These are phyloP conservation scores for Ceratobasidium sp. DNA, from an alignment of 1,284 basidiomycete genomes.

Conservation along the genomic window DNA sequence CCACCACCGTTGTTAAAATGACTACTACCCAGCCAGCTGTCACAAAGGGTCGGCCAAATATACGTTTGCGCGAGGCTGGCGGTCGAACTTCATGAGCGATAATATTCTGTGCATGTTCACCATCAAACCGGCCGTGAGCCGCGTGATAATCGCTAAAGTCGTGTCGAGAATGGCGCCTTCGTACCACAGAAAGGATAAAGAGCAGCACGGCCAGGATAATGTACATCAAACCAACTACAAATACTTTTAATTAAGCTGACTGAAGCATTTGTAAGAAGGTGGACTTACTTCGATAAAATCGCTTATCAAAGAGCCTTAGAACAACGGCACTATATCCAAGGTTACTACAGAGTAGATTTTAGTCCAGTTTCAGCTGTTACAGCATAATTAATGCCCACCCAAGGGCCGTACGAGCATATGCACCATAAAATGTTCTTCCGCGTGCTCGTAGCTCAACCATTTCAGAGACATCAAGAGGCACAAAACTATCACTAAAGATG, in stretches of 20 bases:
- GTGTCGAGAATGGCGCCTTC: conserved; percentile 71
- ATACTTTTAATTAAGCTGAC: conserved; percentile 49
- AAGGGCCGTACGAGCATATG: conserved; percentile 79
- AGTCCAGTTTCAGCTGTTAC: background rate
- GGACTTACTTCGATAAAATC: conserved; percentile 72
- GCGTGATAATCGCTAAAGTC: conserved; percentile 65
- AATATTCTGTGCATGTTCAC: conserved; percentile 57
- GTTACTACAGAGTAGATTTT: conserved; percentile 51
- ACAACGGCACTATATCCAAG: conserved; percentile 79
- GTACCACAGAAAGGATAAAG: conserved; percentile 67
- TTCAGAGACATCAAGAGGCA: conserved; percentile 19
- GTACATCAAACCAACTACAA: conserved; percentile 75
- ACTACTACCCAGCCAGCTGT: conserved; percentile 81
- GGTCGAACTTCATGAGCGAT: conserved; percentile 43
- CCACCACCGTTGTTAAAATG: conserved; percentile 69
- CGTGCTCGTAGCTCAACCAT: conserved; percentile 75
- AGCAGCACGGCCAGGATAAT: conserved; percentile 70
- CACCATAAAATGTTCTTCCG: conserved; percentile 83
- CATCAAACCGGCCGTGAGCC: conserved; percentile 22
- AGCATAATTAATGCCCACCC: conserved; percentile 50
- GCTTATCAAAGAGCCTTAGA: conserved; percentile 76
- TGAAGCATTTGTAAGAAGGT: background rate
- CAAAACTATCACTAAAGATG: conserved; percentile 24
- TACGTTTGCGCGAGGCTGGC: conserved; percentile 51
- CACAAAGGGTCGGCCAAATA: conserved; percentile 80